phyloP scores from a whole-genome alignment of 768 basidiomycete species.

The Lentinula guzmanii region DNA sequence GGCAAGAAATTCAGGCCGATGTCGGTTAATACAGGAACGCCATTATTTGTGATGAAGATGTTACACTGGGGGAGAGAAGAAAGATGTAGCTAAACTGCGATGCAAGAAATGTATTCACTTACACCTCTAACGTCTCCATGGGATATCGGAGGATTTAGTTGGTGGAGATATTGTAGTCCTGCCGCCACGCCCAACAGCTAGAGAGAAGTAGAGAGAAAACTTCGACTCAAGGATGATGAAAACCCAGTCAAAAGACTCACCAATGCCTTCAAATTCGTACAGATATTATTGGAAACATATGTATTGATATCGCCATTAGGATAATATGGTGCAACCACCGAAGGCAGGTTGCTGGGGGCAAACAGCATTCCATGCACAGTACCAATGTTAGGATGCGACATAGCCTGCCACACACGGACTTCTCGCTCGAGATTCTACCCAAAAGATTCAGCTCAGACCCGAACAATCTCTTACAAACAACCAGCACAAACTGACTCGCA shows the following conservation, averaged over 20 bases:
- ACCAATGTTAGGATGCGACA: conserved; percentile 6
- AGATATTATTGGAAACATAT: conserved; percentile 3
- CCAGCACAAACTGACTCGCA: background rate
- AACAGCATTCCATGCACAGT: background rate
- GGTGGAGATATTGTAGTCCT: conserved; percentile 5
- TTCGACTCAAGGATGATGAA: background rate
- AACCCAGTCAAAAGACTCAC: background rate
- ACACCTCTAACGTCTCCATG: conserved; percentile 11
- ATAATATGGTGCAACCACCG: conserved; percentile 5
- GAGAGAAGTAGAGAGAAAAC: background rate
- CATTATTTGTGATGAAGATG: conserved; percentile 4
- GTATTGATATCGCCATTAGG: conserved; percentile 6
- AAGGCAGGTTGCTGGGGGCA: background rate
- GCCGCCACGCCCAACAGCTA: conserved; percentile 3
- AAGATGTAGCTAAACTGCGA: background rate
- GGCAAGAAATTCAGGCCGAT: conserved; percentile 2
- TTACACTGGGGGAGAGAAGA: background rate
- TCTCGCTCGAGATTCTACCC: conserved; percentile 3
- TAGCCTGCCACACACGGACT: conserved; percentile 1
- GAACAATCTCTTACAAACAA: background rate
- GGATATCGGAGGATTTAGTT: conserved; percentile 2
- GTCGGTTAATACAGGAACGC: background rate
- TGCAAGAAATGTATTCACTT: background rate
- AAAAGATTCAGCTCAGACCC: background rate
- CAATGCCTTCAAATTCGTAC: background rate